These are phyloP conservation scores for Colletotrichum tanaceti DNA, from an alignment of 2,329 filamentous ascomycete genomes.

Conservation along the genomic window DNA sequence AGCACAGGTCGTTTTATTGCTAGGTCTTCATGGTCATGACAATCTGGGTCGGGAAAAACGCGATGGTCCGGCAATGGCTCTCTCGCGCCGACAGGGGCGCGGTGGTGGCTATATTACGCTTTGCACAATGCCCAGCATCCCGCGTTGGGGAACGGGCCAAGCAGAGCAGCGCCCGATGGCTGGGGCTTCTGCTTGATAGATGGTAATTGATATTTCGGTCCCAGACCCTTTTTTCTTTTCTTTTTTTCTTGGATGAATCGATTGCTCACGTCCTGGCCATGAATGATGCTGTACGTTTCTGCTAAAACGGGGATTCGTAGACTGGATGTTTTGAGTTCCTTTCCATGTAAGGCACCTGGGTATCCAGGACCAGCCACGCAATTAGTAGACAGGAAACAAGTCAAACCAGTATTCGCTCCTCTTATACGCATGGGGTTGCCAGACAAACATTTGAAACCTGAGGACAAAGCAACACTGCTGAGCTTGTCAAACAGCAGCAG, in stretches of 20 bases:
- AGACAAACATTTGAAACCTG: not conserved
- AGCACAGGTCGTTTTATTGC: constrained; percentile 49
- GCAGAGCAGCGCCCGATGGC: constrained; percentile 26
- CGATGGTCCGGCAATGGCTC: constrained; percentile 14
- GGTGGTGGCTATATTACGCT: constrained; percentile 14
- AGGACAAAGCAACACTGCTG: not conserved
- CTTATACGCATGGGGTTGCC: not conserved
- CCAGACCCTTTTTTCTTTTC: constrained; percentile 4
- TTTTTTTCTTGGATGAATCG: constrained; percentile 15
- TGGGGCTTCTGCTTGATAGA: constrained; percentile 37
- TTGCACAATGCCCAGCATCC: constrained; percentile 3
- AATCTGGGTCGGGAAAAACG: constrained; percentile 21
- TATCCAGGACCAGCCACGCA: constrained; percentile 9
- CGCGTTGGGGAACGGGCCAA: constrained; percentile 17
- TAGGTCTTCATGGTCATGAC: constrained; percentile 27
- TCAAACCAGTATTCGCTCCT: constrained; percentile 11
- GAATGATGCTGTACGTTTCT: constrained; percentile 38
- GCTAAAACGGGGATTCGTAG: constrained; percentile 32
- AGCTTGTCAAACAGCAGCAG: not conserved
- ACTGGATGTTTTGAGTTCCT: constrained; percentile 24
- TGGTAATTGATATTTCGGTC: constrained; percentile 40
- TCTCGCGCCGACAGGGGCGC: constrained; percentile 23
- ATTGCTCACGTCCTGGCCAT: constrained; percentile 31
- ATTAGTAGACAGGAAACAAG: constrained; percentile 28
- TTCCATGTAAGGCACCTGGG: constrained; percentile 13